phyloP scores from a whole-genome alignment of 179 eudicot genomes.

The Spergularia azorica region DNA sequence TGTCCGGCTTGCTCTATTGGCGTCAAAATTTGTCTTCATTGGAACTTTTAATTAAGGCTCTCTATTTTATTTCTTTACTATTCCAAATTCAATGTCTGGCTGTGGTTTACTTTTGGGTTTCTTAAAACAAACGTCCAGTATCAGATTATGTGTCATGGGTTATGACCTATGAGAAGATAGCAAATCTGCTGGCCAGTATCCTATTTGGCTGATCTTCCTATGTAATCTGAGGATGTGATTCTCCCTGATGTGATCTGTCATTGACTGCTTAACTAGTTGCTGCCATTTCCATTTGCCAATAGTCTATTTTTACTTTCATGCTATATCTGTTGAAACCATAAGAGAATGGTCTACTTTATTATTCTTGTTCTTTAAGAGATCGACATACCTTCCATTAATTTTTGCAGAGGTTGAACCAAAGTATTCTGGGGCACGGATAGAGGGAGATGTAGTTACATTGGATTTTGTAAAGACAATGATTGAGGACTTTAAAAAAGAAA shows the following conservation, averaged over 20 bases:
- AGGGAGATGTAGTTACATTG: constrained; percentile 81
- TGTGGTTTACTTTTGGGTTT: no score
- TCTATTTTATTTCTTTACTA: no score
- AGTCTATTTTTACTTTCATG: neutral
- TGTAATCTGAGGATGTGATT: neutral
- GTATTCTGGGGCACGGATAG: constrained; percentile 96
- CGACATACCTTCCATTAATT: neutral
- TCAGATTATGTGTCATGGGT: no score
- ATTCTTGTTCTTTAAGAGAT: constrained; percentile 2
- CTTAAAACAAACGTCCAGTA: no score
- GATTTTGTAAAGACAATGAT: constrained; percentile 94
- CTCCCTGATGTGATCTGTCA: neutral
- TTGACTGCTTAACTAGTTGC: neutral
- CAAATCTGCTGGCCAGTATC: neutral
- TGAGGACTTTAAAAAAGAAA: constrained; percentile 89
- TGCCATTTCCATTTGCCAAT: neutral
- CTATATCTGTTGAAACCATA: constrained; percentile 2
- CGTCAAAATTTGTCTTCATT: neutral
- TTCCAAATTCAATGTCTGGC: no score
- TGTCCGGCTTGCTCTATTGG: neutral
- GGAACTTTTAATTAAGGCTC: neutral
- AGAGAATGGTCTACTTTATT: neutral
- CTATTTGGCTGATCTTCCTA: neutral
- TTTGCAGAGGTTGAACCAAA: constrained; percentile 84
- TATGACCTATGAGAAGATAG: no score